Conservation (phyloP, 2,329 filamentous ascomycete genomes). For the Beauveria brongniartii region DNA sequence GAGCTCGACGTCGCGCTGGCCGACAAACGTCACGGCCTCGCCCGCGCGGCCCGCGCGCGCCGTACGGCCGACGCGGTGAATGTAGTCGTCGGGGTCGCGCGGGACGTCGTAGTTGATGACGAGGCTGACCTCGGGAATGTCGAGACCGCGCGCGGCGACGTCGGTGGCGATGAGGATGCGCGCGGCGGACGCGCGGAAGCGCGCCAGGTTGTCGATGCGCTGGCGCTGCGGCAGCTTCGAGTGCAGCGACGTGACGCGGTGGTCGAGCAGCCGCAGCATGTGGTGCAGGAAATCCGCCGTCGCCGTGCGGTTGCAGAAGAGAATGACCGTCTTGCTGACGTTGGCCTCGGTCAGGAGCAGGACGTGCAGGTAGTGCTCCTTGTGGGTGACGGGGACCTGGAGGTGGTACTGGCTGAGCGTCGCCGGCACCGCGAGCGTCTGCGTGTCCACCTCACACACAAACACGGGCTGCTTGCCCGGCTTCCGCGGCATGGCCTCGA, state of each 20-base stretch:
- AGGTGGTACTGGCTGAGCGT: constrained; percentile 80
- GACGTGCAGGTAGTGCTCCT: constrained; percentile 89
- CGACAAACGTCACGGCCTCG: constrained; percentile 78
- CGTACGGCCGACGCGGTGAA: constrained; percentile 91
- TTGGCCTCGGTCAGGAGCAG: constrained; percentile 76
- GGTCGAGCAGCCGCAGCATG: constrained; percentile 73
- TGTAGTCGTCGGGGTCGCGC: constrained; percentile 93
- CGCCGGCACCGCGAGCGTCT: constrained; percentile 65
- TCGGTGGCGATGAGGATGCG: constrained; percentile 91
- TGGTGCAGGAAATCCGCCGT: constrained; percentile 88
- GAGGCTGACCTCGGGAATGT: constrained; percentile 84
- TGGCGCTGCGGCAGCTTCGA: constrained; percentile 79
- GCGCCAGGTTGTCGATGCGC: constrained; percentile 76
- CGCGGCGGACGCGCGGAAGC: constrained; percentile 84
- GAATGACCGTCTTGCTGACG: constrained; percentile 67
- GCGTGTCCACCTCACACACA: constrained; percentile 79
- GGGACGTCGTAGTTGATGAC: constrained; percentile 96
- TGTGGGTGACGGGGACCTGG: constrained; percentile 82
- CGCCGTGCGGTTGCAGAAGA: constrained; percentile 88
- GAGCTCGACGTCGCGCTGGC: constrained; percentile 85
- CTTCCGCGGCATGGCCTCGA: constrained; percentile 68
- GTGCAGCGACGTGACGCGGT: constrained; percentile 87
- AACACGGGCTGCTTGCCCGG: constrained; percentile 70
- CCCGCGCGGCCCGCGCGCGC: constrained; percentile 82
- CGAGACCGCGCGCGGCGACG: constrained; percentile 86